Percentiles rank a stretch among this genome's conserved stretches.
phyloP scores from a whole-genome alignment of 2,329 filamentous ascomycete species.

The Fusarium secorum region DNA sequence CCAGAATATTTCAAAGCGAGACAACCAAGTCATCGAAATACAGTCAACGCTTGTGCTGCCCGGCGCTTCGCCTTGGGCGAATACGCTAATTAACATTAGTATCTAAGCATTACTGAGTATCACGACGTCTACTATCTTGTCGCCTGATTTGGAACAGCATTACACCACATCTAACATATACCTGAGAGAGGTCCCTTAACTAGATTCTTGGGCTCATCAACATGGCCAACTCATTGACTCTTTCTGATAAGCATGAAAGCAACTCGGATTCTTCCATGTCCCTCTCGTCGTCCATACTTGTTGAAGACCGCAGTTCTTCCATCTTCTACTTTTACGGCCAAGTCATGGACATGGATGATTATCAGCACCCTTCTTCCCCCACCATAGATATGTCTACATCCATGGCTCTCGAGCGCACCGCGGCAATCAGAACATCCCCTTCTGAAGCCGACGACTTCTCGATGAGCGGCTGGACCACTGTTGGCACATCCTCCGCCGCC shows the following conservation, averaged over 20 bases:
- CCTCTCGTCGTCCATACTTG: conserved; percentile 14
- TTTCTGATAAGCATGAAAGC: conserved; percentile 1
- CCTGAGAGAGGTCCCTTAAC: neutral
- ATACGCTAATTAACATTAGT: neutral
- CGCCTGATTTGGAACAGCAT: neutral
- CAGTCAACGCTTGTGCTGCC: neutral
- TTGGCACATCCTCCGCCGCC: conserved; percentile 2
- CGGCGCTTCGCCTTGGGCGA: neutral
- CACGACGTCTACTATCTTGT: neutral
- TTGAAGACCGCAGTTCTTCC: conserved; percentile 3
- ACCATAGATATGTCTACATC: conserved; percentile 11
- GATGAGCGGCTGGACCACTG: conserved; percentile 22
- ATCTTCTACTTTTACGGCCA: neutral
- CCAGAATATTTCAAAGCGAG: neutral
- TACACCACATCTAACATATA: conserved; percentile 3
- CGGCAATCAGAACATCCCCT: neutral
- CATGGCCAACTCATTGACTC: neutral
- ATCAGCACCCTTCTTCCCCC: conserved; percentile 8
- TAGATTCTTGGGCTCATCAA: neutral
- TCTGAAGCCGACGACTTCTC: conserved; percentile 14
- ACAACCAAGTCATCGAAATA: neutral
- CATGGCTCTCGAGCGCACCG: conserved; percentile 10
- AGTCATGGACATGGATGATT: neutral
- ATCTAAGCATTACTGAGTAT: neutral
- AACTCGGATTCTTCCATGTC: conserved; percentile 7